Percentiles rank a stretch among this genome's conserved stretches.
Conservation (phyloP, 129 eudicot species). For the Centaurea solstitialis region DNA sequence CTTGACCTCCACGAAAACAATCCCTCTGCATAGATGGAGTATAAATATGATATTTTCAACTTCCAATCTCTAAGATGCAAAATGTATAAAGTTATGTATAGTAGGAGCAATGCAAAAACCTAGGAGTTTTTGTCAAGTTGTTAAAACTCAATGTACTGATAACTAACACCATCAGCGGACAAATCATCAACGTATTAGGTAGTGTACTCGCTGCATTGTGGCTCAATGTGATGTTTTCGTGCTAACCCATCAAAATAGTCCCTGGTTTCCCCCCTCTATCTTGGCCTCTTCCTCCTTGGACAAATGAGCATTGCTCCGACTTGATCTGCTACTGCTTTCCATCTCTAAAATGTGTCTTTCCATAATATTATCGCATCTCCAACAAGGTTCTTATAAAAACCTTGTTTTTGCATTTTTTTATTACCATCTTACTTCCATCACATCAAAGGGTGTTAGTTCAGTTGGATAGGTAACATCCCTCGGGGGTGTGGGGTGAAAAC, state of each 20-base stretch:
- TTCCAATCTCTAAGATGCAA: too few species aligned
- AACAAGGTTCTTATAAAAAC: too few species aligned
- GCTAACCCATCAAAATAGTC: conserved; percentile 69
- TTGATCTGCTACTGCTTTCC: conserved; percentile 63
- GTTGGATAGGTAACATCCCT: too few species aligned
- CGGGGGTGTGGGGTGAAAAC: too few species aligned
- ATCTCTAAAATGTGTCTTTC: conserved; percentile 23
- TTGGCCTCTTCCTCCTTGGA: conserved; percentile 69
- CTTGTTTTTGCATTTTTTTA: too few species aligned
- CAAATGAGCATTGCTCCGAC: conserved; percentile 75
- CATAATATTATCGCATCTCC: too few species aligned
- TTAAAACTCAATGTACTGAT: conserved; percentile 60
- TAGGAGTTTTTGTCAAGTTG: conserved; percentile 73
- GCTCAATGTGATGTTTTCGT: conserved; percentile 81
- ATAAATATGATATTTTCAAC: too few species aligned
- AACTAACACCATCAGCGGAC: conserved; percentile 33
- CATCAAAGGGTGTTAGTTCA: too few species aligned
- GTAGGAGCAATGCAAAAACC: conserved; percentile 31
- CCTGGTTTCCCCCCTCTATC: conserved; percentile 62
- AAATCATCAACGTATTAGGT: conserved; percentile 47
- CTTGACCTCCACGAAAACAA: background rate
- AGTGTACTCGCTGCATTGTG: conserved; percentile 82
- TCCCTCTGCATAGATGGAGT: background rate
- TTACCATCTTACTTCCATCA: too few species aligned
- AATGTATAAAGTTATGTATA: background rate